These are phyloP conservation scores for Nicotiana tomentosiformis DNA, from an alignment of 257 asterid species.

Conservation along the genomic window DNA sequence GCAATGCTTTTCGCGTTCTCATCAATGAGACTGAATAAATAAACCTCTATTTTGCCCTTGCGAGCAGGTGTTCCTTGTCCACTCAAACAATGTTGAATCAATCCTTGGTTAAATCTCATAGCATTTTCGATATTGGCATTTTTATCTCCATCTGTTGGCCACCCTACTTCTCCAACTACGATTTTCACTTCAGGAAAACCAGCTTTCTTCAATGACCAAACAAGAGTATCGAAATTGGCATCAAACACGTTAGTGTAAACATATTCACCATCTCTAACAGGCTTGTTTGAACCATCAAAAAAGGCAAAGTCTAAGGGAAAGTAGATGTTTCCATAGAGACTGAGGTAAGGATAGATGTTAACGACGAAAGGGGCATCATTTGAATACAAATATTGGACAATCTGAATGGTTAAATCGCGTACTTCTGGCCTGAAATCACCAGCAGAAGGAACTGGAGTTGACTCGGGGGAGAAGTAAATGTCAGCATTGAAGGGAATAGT, in stretches of 20 bases:
- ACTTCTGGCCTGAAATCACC: conserved; percentile 23
- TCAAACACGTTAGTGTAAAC: conserved; percentile 24
- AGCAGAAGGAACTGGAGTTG: conserved; percentile 18
- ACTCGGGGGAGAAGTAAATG: conserved; percentile 20
- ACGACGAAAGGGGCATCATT: conserved; percentile 15
- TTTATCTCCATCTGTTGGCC: conserved; percentile 14
- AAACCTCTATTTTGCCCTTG: conserved; percentile 21
- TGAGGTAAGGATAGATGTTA: conserved; percentile 1
- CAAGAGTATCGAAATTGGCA: conserved; percentile 14
- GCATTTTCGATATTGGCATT: conserved; percentile 18
- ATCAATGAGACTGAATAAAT: conserved; percentile 27
- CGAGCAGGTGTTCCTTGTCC: conserved; percentile 27
- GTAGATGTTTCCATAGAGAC: conserved; percentile 23
- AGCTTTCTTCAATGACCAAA: conserved; percentile 28
- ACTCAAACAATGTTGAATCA: conserved; percentile 17
- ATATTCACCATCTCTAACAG: conserved; percentile 21
- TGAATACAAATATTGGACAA: conserved; percentile 15
- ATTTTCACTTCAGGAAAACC: conserved; percentile 23
- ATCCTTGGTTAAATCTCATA: conserved; percentile 27
- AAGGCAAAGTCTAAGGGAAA: conserved; percentile 24
- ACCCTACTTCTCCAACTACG: conserved; percentile 27
- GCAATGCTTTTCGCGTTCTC: conserved; percentile 24
- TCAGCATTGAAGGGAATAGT: conserved; percentile 29
- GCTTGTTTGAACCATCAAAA: conserved; percentile 24
- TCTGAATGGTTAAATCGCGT: conserved; percentile 18